Base-by-base conservation (phyloP, 176 grass and related monocot genomes). In the Chloris gayana region DNA sequence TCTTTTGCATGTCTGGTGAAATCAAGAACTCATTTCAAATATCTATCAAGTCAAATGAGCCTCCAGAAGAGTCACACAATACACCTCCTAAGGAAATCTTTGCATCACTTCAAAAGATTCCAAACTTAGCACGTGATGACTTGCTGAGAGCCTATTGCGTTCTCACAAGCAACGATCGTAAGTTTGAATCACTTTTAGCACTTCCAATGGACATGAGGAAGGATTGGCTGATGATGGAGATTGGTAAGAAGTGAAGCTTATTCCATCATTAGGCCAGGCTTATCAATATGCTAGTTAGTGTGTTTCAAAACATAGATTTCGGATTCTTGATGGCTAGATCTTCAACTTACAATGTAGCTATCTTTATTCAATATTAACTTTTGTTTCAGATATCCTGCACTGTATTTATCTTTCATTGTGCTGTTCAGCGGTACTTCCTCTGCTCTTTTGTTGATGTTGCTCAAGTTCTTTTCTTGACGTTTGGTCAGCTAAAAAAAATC, bases 191-290 rank as follows among this genome's bases (percentile, higher is more conserved):
- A 49, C 77, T 75, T 19, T 7, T 39, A 24, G 70, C 63, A 38
- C 62, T 75, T 81, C 63, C 77, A 29, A 75, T 81, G 62, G 70
- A 81, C 51, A 86, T 62, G 78, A 81, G 78, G 51, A 86, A 41
- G 31, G 78, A 81, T 75, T 81, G 78, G 63, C 61, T 75, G n/a
- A 50, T 60, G 77, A 81, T 81, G 51, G 51, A 81, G 73, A 75
- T 69, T 32, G 62, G 78, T 8, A 75, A 61, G 78, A 81, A 86
- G 31, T 61, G 71, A 86, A 38, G 2, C 8, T 69, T 25, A 49
- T 64, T 33, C 22, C 26, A 31, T 51, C 9, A 39, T 58, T 42
- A 25, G 35, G 17, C 1, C 21, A 59, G 15, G 67, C 46, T 25
- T 44, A 27, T 58, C 50, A 17, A 2, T 79, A 80, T 42, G 27